Evolutionary conservation across 2,329 filamentous ascomycete species (phyloP).

Genomic region (Tolypocladium nubicola): DNA sequence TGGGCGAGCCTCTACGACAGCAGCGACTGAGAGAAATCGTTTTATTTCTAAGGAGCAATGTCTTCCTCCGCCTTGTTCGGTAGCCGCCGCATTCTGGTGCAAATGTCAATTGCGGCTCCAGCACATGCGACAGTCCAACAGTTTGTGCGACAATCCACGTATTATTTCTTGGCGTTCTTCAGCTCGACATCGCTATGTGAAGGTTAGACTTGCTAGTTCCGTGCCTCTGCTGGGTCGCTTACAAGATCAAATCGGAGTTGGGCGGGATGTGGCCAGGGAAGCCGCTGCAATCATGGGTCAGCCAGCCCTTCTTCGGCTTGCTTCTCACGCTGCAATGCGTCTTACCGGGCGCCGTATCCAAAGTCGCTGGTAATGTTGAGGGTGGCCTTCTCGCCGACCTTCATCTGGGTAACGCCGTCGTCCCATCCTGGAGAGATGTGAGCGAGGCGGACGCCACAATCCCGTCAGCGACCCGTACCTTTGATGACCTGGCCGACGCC

Average conservation of each 20-base stretch:
- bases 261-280: constrained; percentile 71
- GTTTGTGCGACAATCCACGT: background rate
- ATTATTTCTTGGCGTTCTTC: background rate
- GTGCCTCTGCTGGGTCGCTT: constrained; percentile 25
- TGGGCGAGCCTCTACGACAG: background rate
- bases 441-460: constrained; percentile 2
- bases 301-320: constrained; percentile 17
- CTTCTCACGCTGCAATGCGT: constrained; percentile 28
- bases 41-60: background rate
- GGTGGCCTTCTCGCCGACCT: constrained; percentile 79
- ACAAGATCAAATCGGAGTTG: constrained; percentile 74
- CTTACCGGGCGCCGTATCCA: constrained; percentile 9
- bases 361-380: constrained; percentile 57
- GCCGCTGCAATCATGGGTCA: constrained; percentile 39
- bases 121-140: background rate
- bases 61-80: background rate
- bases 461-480: constrained; percentile 42
- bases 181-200: constrained; percentile 2
- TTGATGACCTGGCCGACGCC: constrained; percentile 78
- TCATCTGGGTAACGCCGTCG: constrained; percentile 77
- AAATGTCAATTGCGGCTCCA: background rate
- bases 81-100: background rate
- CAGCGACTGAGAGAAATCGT: background rate
- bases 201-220: background rate
- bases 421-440: constrained; percentile 54